These are phyloP conservation scores for Macrolepiota fuliginosa DNA, from an alignment of 768 basidiomycete species.

Conservation along the genomic window DNA sequence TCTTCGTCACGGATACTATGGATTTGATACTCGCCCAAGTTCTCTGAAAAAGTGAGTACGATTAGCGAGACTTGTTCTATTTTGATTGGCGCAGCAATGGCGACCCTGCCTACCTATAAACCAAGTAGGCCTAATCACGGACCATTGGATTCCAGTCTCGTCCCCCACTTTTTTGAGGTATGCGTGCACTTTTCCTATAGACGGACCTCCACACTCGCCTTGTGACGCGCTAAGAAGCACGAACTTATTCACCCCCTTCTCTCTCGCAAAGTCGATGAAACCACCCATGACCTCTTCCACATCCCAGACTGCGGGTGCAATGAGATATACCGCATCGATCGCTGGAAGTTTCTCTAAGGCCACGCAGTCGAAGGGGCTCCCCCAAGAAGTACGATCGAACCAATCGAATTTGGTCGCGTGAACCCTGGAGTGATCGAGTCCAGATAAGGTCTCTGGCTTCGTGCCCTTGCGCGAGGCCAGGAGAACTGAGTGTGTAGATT, in stretches of 20 bases:
- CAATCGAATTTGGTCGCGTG: conserved; percentile 33
- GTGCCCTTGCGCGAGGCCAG: conserved; percentile 27
- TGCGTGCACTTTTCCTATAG: conserved; percentile 29
- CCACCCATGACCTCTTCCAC: not conserved
- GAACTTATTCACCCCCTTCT: conserved; percentile 26
- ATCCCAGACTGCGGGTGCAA: conserved; percentile 19
- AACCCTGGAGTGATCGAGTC: conserved; percentile 13
- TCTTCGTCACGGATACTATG: conserved; percentile 22
- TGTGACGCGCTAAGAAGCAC: conserved; percentile 24
- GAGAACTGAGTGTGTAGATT: conserved; percentile 23
- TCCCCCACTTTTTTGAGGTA: conserved; percentile 28
- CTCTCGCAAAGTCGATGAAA: conserved; percentile 28
- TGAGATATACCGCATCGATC: conserved; percentile 31
- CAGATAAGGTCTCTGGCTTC: not conserved
- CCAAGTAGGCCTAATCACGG: conserved; percentile 34
- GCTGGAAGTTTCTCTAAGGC: not conserved
- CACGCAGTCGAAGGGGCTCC: conserved; percentile 8
- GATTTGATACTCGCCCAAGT: conserved; percentile 22
- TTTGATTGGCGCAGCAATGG: not conserved
- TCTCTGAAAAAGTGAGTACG: conserved; percentile 21
- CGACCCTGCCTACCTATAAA: conserved; percentile 28
- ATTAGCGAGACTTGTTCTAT: not conserved
- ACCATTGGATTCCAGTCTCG: conserved; percentile 29
- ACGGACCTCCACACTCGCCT: conserved; percentile 2
- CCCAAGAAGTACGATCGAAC: conserved; percentile 25